Evolutionary conservation across 2,329 filamentous ascomycete species (phyloP), one percentile per base, ranked within the genome.

Genomic region (Blumeriella jaapii): DNA sequence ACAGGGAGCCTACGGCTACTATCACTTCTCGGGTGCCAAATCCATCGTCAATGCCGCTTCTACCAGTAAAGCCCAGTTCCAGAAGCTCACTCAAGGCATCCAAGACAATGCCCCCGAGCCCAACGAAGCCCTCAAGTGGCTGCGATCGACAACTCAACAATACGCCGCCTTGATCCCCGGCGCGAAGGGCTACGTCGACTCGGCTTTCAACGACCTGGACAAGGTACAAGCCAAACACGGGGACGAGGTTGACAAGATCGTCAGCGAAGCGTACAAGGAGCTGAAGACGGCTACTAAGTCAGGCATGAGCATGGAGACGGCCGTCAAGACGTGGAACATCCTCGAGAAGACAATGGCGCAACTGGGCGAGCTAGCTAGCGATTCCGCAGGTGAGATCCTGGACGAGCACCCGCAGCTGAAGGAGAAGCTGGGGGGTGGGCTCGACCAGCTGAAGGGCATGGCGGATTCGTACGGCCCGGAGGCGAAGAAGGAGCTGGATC

Each of bases 91-190:
- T 20, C 61, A 74, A 45, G 73, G 73, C 52, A 61, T 81, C 5
- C 69, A 77, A 45, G 59, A 76, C 36, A 65, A 67, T 29, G 71
- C 78, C 0, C 80, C 81, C 0, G 68, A 73, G 40, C 67, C 77
- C 10, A 78, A 81, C 43, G 68, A 82, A 55, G 78, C 79, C 1
- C 61, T 82, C 24, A 59, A 68, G 41, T 77, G 70, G 61, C 68
- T 86, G 41, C 74, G 74, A 50, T 62, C 74, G 38, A 74, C 77
- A 9, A 72, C 74, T 17, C 74, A 73, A 52, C 74, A 74, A 15
- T 86, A 86, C 51, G 77, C 78, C 2, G 64, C 62, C 2, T 82
- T 78, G 65, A 70, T 87, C 18, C 82, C 82, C 0, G 82, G 82
- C 9, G 80, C 75, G 2, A 69, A 69, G 18, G 59, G 65, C 29